Evolutionary conservation across 768 basidiomycete species (phyloP).

Genomic region (Agaricus subrufescens): DNA sequence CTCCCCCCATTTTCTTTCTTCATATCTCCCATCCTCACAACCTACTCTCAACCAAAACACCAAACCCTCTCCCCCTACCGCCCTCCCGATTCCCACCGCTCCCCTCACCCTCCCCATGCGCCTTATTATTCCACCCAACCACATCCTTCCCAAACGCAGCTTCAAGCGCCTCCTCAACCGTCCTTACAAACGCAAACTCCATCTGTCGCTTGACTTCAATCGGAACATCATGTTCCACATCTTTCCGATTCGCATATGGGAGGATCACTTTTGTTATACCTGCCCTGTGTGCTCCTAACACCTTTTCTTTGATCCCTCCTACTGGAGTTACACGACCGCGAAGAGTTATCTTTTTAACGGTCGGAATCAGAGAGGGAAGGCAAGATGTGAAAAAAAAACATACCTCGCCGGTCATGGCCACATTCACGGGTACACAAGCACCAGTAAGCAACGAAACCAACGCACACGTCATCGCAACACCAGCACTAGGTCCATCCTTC

Average conservation of each 20-base stretch:
- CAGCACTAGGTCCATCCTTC: slow-evolving; percentile 93
- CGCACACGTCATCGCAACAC: slow-evolving; percentile 85
- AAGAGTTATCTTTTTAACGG: slow-evolving; percentile 58
- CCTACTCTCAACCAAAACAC: slow-evolving; percentile 47
- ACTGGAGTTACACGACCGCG: slow-evolving; percentile 80
- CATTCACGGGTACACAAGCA: slow-evolving; percentile 61
- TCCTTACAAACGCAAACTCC: slow-evolving; percentile 78
- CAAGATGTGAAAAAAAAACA: slow-evolving; percentile 11
- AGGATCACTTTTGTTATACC: slow-evolving; percentile 80
- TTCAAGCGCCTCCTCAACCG: slow-evolving; percentile 74
- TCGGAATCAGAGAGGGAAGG: not conserved
- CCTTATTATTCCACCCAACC: slow-evolving; percentile 58
- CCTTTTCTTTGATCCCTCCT: slow-evolving; percentile 90
- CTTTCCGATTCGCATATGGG: slow-evolving; percentile 80
- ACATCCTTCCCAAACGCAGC: slow-evolving; percentile 75
- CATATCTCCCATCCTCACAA: slow-evolving; percentile 24
- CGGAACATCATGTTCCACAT: slow-evolving; percentile 83
- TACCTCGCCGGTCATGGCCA: slow-evolving; percentile 91
- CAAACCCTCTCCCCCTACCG: not conserved
- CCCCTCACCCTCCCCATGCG: no score
- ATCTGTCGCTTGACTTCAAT: slow-evolving; percentile 67
- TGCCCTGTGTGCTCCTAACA: slow-evolving; percentile 86
- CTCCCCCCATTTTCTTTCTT: not conserved
- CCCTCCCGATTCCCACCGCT: not conserved
- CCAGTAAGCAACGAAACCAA: slow-evolving; percentile 83